Evolutionary conservation across 1,284 basidiomycete species (phyloP), one percentile per base, ranked within the genome.

Genomic region (Wolfiporia cocos): DNA sequence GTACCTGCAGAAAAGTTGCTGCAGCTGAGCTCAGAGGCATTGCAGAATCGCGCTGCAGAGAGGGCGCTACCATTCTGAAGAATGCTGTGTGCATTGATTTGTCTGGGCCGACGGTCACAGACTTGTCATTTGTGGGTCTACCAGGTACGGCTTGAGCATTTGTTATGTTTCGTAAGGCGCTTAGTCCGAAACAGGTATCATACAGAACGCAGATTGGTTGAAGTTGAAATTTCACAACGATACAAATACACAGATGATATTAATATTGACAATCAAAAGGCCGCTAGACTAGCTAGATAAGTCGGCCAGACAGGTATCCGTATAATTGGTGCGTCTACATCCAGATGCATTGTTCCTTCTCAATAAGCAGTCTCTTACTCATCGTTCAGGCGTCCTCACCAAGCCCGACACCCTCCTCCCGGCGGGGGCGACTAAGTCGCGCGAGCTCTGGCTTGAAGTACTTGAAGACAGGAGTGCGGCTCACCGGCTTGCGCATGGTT

Each of bases 211-310:
- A 2, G 61, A 68, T 51, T 77, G 10, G 72, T 81, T 11, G 62
- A 62, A 46, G 10, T 17, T 19, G 4, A 3, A 36, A 20, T 18
- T 12, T 26, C 14, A n/a, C 39, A 20, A 14, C 22, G 9, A 10
- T 38, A 14, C 3, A 22, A n/a, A 17, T 17, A 11, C 1, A 18
- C 37, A 85, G 82, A 82, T 36, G 81, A 85, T 34, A 73, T 81
- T 36, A 81, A 85, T 34, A 73, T 81, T 15, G 71, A 83, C 42
- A 84, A 81, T 49, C 79, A 83, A 48, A 66, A 66, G 43, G 77
- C 81, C 0, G 65, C 77, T 1, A 63, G 52, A 2, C 59, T 85
- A 0, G 82, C 80, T 0, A 67, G 59, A 42, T 59, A 67, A 2
- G 73, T 63, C 1, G 81, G 84, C 53, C 68, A 71, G 0, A 42